These are phyloP conservation scores for Helicostylum pulchrum DNA, from an alignment of 192 early-diverging fungal genomes.

Conservation along the genomic window DNA sequence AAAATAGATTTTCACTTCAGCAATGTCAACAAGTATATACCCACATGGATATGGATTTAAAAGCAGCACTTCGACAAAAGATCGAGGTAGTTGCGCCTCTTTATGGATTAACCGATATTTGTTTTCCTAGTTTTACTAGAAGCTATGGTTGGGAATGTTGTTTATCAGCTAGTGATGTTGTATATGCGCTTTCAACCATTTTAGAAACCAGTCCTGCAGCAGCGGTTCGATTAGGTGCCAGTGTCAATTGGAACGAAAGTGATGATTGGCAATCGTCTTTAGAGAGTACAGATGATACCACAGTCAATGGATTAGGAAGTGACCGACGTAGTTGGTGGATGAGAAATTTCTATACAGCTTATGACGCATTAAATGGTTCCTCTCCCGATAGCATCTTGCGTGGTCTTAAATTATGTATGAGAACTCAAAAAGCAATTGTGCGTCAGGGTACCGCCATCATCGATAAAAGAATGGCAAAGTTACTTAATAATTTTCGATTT, in stretches of 20 bases:
- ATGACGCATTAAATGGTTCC: constrained; percentile 68
- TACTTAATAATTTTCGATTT: constrained; percentile 70
- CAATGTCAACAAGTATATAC: constrained; percentile 74
- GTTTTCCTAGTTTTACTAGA: constrained; percentile 76
- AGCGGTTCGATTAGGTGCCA: constrained; percentile 35
- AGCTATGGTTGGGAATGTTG: constrained; percentile 66
- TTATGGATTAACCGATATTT: constrained; percentile 77
- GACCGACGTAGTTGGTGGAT: constrained; percentile 55
- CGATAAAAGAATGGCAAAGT: constrained; percentile 75
- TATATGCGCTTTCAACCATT: constrained; percentile 74
- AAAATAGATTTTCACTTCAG: constrained; percentile 68
- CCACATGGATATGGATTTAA: constrained; percentile 76
- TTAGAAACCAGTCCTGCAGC: constrained; percentile 50
- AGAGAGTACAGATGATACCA: neutral
- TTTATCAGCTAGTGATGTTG: constrained; percentile 78
- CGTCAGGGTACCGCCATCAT: constrained; percentile 77
- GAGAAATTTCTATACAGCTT: constrained; percentile 83
- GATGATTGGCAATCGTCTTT: constrained; percentile 18
- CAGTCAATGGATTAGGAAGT: constrained; percentile 9
- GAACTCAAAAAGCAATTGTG: constrained; percentile 73
- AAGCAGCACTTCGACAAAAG: constrained; percentile 59
- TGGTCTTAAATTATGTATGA: constrained; percentile 73
- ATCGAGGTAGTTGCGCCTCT: constrained; percentile 68
- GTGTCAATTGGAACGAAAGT: constrained; percentile 32
- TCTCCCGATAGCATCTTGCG: constrained; percentile 31